phyloP scores from a whole-genome alignment of 345 rosid genomes.

The Eucalyptus grandis region DNA sequence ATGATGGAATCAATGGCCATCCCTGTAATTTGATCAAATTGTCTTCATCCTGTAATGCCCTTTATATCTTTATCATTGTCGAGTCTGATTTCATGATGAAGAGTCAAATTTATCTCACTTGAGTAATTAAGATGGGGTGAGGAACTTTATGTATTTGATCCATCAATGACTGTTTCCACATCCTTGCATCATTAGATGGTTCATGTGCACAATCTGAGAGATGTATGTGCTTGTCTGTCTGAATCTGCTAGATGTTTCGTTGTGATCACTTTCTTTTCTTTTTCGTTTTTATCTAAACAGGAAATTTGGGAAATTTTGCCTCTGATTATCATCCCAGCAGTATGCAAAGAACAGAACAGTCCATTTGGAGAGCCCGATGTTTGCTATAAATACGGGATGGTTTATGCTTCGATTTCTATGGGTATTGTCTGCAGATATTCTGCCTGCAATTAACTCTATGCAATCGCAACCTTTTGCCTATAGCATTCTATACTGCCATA shows the following conservation, averaged over 20 bases:
- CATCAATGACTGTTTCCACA: background rate
- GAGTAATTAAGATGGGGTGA: background rate
- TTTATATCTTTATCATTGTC: background rate
- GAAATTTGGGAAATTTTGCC: constrained; percentile 42
- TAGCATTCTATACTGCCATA: background rate
- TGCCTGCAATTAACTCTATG: background rate
- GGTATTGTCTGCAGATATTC: constrained; percentile 3
- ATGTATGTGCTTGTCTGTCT: background rate
- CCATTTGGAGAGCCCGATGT: constrained; percentile 33
- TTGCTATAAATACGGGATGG: constrained; percentile 19
- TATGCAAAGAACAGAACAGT: constrained; percentile 31
- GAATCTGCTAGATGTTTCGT: background rate
- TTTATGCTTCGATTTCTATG: constrained; percentile 41
- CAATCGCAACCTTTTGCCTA: background rate
- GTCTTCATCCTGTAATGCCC: background rate
- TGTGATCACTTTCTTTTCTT: background rate
- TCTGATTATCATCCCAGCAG: constrained; percentile 35
- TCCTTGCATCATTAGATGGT: background rate
- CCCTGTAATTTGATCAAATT: background rate
- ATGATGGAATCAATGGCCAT: background rate
- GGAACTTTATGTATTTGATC: background rate
- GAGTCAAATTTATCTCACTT: background rate
- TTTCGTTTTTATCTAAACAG: background rate
- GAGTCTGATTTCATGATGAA: background rate
- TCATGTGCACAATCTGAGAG: background rate